A percentile compares a stretch with the other conserved stretches of the same genome.
These are phyloP conservation scores for Collariella sp. DNA, from an alignment of 495 filamentous ascomycete genomes.

Conservation along the genomic window DNA sequence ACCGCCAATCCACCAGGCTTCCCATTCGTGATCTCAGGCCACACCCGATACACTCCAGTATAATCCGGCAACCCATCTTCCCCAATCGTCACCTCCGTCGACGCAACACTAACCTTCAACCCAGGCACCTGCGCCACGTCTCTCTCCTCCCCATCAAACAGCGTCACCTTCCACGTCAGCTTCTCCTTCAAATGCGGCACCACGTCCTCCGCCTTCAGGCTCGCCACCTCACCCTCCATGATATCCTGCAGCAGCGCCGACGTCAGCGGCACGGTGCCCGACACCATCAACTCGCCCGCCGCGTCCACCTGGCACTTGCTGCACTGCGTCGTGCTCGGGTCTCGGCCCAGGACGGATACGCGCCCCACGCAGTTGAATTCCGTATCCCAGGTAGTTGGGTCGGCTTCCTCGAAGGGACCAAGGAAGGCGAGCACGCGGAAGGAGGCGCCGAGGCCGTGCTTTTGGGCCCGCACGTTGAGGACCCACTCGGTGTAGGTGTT, in stretches of 20 bases:
- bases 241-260: conserved; percentile 33
- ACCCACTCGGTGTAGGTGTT: conserved; percentile 38
- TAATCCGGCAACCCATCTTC: conserved; percentile 26
- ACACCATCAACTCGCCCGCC: conserved; percentile 23
- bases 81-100: conserved; percentile 29
- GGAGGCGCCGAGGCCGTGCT: conserved; percentile 33
- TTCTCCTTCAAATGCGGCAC: conserved; percentile 28
- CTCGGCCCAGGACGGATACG: conserved; percentile 32
- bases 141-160: conserved; percentile 30
- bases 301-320: conserved; percentile 29
- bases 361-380: conserved; percentile 34
- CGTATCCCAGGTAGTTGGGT: conserved; percentile 24
- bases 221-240: conserved; percentile 20
- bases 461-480: conserved; percentile 33
- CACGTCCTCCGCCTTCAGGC: conserved; percentile 27
- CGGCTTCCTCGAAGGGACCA: conserved; percentile 22
- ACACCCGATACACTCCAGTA: conserved; percentile 26
- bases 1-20: conserved; percentile 60
- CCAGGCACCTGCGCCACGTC: conserved; percentile 23
- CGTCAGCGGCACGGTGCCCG: conserved; percentile 37
- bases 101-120: conserved; percentile 30
- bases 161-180: conserved; percentile 29
- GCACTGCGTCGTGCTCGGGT: conserved; percentile 22
- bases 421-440: conserved; percentile 39
- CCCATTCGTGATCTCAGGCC: conserved; percentile 31